Base-by-base conservation (phyloP, 495 filamentous ascomycete species). In the Cercophora scortea region DNA sequence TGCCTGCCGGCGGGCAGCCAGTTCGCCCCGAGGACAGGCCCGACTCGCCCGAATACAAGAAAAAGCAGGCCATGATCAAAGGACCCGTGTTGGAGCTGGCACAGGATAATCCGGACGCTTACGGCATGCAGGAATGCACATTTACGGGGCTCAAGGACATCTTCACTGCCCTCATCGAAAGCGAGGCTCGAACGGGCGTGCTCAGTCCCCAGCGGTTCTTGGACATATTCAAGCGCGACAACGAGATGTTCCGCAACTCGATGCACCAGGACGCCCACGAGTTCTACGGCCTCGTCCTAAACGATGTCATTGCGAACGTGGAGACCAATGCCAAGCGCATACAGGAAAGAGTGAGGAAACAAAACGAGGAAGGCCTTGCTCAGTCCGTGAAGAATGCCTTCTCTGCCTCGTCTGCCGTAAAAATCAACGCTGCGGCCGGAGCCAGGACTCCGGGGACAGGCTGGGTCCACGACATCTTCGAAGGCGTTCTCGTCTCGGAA, bases 181-280 rank as follows among this genome's bases (percentile, higher is more conserved):
- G 90, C 63, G 72, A 81, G 52, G 87, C 87, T 15, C 82, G 89
- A 51, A 89, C 89, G 2, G 93, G 93, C 9, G 88, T 98, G 8
- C 78, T 96, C n/a, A 93, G 88, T 61, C 93, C 93, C 3, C 85
- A 90, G 51, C 85, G 90, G 58, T 97, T 98, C 55, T 71, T 98
- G 45, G 94, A 97, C 65, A 88, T 96, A 10, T 79, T 98, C 55
- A 87, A 90, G 62, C 79, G 88, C 32, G 89, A 97, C 56, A 91
- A 97, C 63, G 94, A 97, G 65, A 95, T 96, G 90, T 98, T 97
- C 58, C 87, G 90, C 45, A 87, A 87, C 38, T 85, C 90, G 18
- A 94, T 96, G 87, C 93, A 98, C 68, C 93, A 98, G 69, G 93
- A 98, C 71, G 93, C 93, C 6, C 93, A 98, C 62, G 93, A 98